Conservation (phyloP, 306 rosid species). For the Glycyrrhiza uralensis region DNA sequence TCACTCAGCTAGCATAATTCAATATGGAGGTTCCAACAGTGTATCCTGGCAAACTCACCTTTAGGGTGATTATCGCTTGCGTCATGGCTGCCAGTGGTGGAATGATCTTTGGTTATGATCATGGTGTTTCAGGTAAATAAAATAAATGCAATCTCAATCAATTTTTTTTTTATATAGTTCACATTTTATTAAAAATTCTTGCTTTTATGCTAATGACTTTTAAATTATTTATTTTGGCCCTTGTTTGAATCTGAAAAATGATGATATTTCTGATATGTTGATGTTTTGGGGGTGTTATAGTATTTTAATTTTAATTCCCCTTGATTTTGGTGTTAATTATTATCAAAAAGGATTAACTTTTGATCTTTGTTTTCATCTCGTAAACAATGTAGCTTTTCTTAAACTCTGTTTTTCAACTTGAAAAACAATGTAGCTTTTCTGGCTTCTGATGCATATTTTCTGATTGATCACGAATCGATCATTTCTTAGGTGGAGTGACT, state of each 20-base stretch:
- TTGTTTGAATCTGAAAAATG: slow-evolving; percentile 8
- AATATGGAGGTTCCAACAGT: slow-evolving; percentile 10
- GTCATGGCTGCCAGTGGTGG: slow-evolving; percentile 69
- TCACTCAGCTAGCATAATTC: background rate
- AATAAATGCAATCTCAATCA: no score
- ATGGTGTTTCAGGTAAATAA: slow-evolving; percentile 88
- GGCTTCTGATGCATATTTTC: background rate
- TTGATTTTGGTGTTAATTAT: background rate
- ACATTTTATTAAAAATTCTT: background rate
- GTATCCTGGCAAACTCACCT: slow-evolving; percentile 57
- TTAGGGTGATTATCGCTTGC: slow-evolving; percentile 51
- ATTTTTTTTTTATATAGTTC: no score
- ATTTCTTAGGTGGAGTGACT: slow-evolving; percentile 67
- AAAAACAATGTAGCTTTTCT: background rate
- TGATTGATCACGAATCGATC: slow-evolving; percentile 8
- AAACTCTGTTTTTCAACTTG: background rate
- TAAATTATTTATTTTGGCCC: background rate
- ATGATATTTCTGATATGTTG: background rate
- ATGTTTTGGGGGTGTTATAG: background rate
- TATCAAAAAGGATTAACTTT: background rate
- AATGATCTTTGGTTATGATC: slow-evolving; percentile 78
- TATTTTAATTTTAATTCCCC: background rate
- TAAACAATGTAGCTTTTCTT: no score
- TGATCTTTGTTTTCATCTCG: no score
- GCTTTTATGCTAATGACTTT: background rate